Conservation (phyloP, 345 rosid species). For the Rhodomyrtus tomentosa region DNA sequence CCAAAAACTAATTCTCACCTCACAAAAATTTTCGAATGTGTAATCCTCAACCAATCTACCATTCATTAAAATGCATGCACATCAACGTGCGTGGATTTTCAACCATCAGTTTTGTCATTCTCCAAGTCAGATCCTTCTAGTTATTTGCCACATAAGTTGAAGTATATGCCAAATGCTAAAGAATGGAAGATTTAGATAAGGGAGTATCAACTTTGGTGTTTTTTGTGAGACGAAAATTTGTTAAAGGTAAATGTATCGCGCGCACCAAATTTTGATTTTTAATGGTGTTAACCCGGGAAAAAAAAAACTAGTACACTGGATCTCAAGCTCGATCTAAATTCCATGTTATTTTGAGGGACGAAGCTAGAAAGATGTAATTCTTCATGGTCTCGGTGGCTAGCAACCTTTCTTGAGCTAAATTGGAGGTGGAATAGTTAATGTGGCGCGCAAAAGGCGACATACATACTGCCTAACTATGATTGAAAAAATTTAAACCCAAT, state of each 20-base stretch:
- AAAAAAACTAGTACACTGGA: background rate
- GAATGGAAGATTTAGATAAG: background rate
- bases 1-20: background rate
- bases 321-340: background rate
- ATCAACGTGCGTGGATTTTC: fast-evolving
- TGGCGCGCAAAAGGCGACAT: background rate
- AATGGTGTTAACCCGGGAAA: background rate
- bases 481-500: background rate
- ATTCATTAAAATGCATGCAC: fast-evolving
- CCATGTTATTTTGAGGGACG: background rate
- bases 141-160: too few species aligned
- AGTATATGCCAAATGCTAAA: background rate
- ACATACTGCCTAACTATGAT: background rate
- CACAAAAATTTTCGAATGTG: fast-evolving
- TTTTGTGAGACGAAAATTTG: background rate
- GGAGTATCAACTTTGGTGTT: background rate
- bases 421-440: background rate
- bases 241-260: background rate
- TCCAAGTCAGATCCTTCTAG: background rate
- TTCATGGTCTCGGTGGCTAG: too few species aligned
- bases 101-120: fast-evolving
- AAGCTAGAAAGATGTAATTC: background rate
- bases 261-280: background rate
- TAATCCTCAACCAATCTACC: background rate
- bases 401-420: too few species aligned